Percentiles rank a stretch among this genome's conserved stretches.
Evolutionary conservation across 192 early-diverging fungal genomes (phyloP).

Genomic region (Obelidium mucronatum): DNA sequence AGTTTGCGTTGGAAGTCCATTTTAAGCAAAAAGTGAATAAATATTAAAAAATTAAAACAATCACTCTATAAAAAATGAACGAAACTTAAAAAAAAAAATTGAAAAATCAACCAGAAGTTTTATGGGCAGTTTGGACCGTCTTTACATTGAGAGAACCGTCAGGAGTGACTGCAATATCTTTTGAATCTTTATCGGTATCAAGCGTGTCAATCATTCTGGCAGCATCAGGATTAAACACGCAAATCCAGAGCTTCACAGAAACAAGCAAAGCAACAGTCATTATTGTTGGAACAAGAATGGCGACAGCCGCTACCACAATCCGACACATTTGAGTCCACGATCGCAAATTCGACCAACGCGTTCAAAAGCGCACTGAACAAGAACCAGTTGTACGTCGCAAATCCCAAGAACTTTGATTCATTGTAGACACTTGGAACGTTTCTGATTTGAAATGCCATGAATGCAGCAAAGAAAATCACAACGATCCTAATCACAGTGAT

Average conservation of each 20-base stretch:
- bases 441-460: conserved; percentile 13
- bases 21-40: too few relatives aligned
- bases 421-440: conserved; percentile 15
- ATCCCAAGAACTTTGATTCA: conserved; percentile 14
- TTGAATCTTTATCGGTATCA: too few relatives aligned
- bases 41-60: too few relatives aligned
- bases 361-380: conserved; percentile 12
- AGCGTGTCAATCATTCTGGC: not conserved
- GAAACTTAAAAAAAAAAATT: too few relatives aligned
- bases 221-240: not conserved
- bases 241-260: conserved; percentile 5
- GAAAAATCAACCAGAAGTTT: too few relatives aligned
- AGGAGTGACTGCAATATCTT: too few relatives aligned
- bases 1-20: conserved; percentile 41
- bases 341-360: conserved; percentile 2
- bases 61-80: too few relatives aligned
- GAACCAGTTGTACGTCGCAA: conserved; percentile 15
- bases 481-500: conserved; percentile 12
- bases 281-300: conserved; percentile 4
- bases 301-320: not conserved
- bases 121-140: too few relatives aligned
- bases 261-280: not conserved
- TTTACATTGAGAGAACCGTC: too few relatives aligned
- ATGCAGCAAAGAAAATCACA: conserved; percentile 8
- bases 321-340: not conserved